Percentiles rank a stretch among this genome's conserved stretches.
phyloP scores from a whole-genome alignment of 176 grass and related monocot species.

The Canna indica region DNA sequence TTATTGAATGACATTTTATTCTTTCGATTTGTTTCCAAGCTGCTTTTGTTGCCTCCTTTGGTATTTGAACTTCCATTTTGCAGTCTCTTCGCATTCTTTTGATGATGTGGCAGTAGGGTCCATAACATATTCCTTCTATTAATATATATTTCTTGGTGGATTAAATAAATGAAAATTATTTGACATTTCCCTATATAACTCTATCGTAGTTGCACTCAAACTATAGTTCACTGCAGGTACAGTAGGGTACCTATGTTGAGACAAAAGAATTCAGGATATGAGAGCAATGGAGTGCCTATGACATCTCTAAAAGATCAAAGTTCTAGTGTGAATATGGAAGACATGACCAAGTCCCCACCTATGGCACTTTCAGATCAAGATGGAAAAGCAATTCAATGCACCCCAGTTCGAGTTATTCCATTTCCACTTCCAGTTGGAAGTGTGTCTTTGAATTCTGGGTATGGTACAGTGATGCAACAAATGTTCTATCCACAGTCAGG shows the following conservation, averaged over 20 bases:
- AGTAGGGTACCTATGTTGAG: constrained; percentile 30
- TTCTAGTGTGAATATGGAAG: constrained; percentile 22
- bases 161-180: background rate
- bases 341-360: constrained; percentile 24
- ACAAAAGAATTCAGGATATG: background rate
- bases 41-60: too few species aligned
- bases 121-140: too few species aligned
- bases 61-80: too few species aligned
- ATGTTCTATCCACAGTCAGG: constrained; percentile 36
- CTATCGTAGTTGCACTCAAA: background rate
- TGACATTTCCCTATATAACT: background rate
- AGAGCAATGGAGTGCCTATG: background rate
- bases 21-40: too few species aligned
- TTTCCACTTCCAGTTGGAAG: constrained; percentile 52
- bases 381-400: constrained; percentile 21
- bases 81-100: too few species aligned
- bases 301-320: constrained; percentile 15
- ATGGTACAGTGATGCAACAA: constrained; percentile 24
- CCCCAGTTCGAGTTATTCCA: constrained; percentile 61
- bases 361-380: constrained; percentile 30
- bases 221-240: constrained; percentile 45
- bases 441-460: constrained; percentile 44
- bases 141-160: too few species aligned
- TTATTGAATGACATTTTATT: too few species aligned
- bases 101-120: too few species aligned